These are phyloP conservation scores for Arabidopsis hybrid DNA, from an alignment of 441 rosid genomes.

Conservation along the genomic window DNA sequence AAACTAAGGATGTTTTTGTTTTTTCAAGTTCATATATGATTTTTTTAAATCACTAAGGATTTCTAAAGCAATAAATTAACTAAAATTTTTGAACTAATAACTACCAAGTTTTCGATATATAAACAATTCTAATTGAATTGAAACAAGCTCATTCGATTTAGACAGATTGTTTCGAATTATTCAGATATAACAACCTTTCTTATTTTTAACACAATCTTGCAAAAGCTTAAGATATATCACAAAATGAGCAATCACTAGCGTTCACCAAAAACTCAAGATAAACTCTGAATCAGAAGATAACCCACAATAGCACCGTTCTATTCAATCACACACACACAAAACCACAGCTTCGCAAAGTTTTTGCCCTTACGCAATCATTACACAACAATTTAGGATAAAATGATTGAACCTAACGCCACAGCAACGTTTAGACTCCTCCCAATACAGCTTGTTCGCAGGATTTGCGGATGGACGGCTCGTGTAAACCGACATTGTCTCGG, in stretches of 20 bases:
- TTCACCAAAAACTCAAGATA: conserved; percentile 25
- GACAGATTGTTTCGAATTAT: background rate
- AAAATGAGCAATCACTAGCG: background rate
- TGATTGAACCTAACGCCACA: conserved; percentile 63
- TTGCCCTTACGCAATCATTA: conserved; percentile 67
- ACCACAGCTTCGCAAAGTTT: background rate
- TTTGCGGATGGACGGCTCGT: conserved; percentile 63
- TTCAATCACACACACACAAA: conserved; percentile 27
- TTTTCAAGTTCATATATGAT: no score
- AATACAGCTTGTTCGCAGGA: conserved; percentile 49
- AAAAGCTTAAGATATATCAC: conserved; percentile 12
- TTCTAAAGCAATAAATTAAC: no score
- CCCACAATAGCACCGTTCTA: conserved; percentile 28
- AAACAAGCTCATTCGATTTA: background rate
- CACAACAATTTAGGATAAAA: conserved; percentile 82
- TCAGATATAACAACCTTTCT: background rate
- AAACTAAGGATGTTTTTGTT: no score
- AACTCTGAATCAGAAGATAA: conserved; percentile 7
- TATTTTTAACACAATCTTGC: conserved; percentile 19
- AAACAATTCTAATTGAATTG: background rate
- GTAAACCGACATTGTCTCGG: conserved; percentile 71
- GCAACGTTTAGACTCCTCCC: conserved; percentile 68
- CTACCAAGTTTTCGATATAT: background rate
- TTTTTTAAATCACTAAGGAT: no score
- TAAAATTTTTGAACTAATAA: no score